Conservation (phyloP, 2,329 filamentous ascomycete genomes). For the Talaromyces amestolkiae region DNA sequence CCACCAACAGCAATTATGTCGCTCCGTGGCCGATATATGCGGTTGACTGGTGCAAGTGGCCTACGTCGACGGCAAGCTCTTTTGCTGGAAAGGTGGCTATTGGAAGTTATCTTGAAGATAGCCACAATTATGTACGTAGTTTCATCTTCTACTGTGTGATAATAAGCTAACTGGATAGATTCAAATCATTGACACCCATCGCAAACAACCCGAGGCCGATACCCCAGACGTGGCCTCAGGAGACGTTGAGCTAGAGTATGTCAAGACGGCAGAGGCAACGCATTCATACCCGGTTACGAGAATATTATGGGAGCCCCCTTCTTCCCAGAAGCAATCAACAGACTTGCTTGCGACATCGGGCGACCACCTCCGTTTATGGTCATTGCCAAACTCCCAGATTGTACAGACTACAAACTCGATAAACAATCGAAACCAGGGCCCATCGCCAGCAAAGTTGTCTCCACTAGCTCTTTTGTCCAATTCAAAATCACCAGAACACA, state of each 20-base stretch:
- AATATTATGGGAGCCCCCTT: conserved; percentile 92
- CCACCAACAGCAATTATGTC: conserved; percentile 82
- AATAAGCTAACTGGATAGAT: conserved; percentile 57
- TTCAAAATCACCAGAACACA: conserved; percentile 97
- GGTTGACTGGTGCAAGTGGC: conserved; percentile 99
- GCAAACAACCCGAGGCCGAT: conserved; percentile 66
- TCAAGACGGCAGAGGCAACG: conserved; percentile 90
- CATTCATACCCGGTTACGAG: conserved; percentile 97
- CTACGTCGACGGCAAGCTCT: conserved; percentile 62
- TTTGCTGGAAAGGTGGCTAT: conserved; percentile 90
- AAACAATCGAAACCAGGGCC: conserved; percentile 60
- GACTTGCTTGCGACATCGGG: conserved; percentile 93
- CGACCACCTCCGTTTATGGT: conserved; percentile 92
- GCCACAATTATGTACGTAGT: conserved; percentile 81
- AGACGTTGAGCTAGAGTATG: conserved; percentile 69
- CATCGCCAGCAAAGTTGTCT: conserved; percentile 75
- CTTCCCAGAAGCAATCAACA: conserved; percentile 89
- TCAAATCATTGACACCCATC: conserved; percentile 90
- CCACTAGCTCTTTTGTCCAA: conserved; percentile 92
- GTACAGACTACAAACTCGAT: conserved; percentile 65
- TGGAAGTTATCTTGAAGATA: conserved; percentile 95
- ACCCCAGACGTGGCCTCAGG: conserved; percentile 70
- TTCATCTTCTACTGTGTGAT: not conserved
- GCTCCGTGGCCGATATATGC: conserved; percentile 95
- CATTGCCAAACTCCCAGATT: conserved; percentile 66